Base-by-base conservation (phyloP, 139 green algal genomes). In the Tetraselmis striata region DNA sequence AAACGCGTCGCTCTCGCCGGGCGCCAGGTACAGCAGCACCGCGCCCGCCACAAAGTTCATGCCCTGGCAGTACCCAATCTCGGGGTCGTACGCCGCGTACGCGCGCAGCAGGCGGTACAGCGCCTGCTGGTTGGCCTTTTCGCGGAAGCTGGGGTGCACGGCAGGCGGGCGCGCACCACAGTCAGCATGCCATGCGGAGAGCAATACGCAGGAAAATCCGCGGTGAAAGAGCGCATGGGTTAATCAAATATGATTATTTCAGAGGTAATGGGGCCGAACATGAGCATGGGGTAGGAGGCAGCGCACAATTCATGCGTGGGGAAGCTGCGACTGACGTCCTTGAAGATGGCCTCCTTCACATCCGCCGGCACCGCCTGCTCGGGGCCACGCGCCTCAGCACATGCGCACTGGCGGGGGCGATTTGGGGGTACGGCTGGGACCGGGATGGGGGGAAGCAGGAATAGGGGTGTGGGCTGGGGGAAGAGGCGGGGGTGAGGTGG, bases 1-100 rank as follows among this genome's bases (percentile, higher is more conserved):
- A 87, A 93, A 97, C 0, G 93, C 93, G 29, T 93, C 85, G 0
- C 78, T 83, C 82, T 94, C 90, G 2, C 59, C 31, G 1, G 91
- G 90, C 45, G 45, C 5, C 79, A 95, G 75, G 83, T 90, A 95
- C 59, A 87, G 89, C 59, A 97, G 85, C 83, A 97, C 83, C 32
- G 94, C 32, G 0, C 84, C 92, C n/a, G 90, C 90, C 27, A 96
- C 76, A 83, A 96, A 96, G 85, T 94, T 94, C 92, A 96, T 95
- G 59, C 93, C 93, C 87, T 95, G 87, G 80, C 90, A 91, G 83
- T 95, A 95, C 0, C 86, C 90, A 1, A 96, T 88, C 58, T 93
- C 93, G 0, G 91, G 89, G 84, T 97, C 93, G 0, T 87, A 86
- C 0, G 89, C 87, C 0, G 92, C 93, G 30, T 97, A 97, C 0